A percentile compares a stretch with the other conserved stretches of the same genome.
Evolutionary conservation across 345 rosid species (phyloP).

Genomic region (Noccaea bulbosa): DNA sequence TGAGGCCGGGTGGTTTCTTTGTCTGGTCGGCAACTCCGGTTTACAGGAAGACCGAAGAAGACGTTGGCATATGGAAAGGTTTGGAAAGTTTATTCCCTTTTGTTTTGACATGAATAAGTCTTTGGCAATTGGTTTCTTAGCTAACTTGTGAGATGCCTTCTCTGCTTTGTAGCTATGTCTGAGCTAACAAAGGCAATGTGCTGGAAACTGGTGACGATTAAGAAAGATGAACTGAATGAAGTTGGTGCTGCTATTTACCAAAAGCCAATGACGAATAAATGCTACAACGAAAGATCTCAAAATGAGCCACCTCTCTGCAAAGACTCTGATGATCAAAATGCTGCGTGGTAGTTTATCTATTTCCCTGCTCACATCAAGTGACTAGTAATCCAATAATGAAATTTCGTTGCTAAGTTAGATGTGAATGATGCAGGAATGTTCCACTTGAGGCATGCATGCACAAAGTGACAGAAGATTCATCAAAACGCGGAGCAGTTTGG

Average conservation of each 20-base stretch:
- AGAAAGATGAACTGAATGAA: constrained; percentile 58
- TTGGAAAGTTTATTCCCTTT: constrained; percentile 32
- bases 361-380: constrained; percentile 13
- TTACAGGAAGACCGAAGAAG: constrained; percentile 62
- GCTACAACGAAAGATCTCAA: constrained; percentile 67
- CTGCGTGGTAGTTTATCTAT: constrained; percentile 59
- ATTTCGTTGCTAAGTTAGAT: background rate
- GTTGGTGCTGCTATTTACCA: constrained; percentile 86
- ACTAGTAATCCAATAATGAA: background rate
- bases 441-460: constrained; percentile 77
- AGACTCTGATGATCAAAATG: constrained; percentile 49
- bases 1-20: constrained; percentile 94
- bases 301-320: constrained; percentile 74
- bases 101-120: constrained; percentile 5
- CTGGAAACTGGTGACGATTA: constrained; percentile 69
- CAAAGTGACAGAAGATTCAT: constrained; percentile 63
- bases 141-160: constrained; percentile 17
- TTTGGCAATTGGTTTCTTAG: background rate
- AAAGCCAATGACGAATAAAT: constrained; percentile 69
- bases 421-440: constrained; percentile 58
- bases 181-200: constrained; percentile 76
- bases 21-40: constrained; percentile 98
- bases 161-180: constrained; percentile 67
- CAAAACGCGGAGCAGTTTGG: constrained; percentile 58
- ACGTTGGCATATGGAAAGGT: constrained; percentile 70